phyloP scores from a whole-genome alignment of 2,329 filamentous ascomycete species.

The Talaromyces amestolkiae region DNA sequence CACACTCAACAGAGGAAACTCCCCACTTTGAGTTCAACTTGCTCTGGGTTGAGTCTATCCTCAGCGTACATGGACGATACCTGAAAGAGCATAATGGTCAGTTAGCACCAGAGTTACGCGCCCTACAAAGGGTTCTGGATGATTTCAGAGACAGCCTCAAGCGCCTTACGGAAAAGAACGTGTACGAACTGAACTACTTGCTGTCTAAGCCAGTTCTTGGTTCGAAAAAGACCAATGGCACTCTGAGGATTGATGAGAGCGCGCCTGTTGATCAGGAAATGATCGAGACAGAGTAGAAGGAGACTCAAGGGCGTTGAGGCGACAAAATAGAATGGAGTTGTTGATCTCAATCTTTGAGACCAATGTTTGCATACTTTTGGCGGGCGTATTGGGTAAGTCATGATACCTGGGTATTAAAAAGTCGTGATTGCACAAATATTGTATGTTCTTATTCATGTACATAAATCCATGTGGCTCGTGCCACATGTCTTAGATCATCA shows the following conservation, averaged over 20 bases:
- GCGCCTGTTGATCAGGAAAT: constrained; percentile 22
- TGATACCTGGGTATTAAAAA: constrained; percentile 27
- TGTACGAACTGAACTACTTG: constrained; percentile 85
- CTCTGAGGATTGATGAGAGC: constrained; percentile 32
- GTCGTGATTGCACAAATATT: not conserved
- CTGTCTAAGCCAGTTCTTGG: constrained; percentile 52
- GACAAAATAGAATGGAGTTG: not conserved
- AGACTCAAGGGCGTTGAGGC: not conserved
- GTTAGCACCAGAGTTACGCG: constrained; percentile 78
- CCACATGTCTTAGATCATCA: not conserved
- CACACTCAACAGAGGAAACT: constrained; percentile 80
- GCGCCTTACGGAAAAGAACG: constrained; percentile 79
- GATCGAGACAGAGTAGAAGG: constrained; percentile 24
- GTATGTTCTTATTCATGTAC: constrained; percentile 11
- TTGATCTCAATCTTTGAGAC: not conserved
- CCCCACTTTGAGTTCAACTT: constrained; percentile 95
- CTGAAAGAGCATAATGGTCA: constrained; percentile 76
- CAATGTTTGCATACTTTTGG: constrained; percentile 20
- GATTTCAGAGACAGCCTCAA: constrained; percentile 80
- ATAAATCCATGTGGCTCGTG: constrained; percentile 5
- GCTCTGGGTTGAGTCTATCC: constrained; percentile 78
- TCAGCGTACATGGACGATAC: constrained; percentile 81
- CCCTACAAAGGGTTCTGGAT: constrained; percentile 75
- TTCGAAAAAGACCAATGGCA: constrained; percentile 28
- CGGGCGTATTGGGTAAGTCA: constrained; percentile 21